These are phyloP conservation scores for Punica granatum DNA, from an alignment of 345 rosid genomes.

Conservation along the genomic window DNA sequence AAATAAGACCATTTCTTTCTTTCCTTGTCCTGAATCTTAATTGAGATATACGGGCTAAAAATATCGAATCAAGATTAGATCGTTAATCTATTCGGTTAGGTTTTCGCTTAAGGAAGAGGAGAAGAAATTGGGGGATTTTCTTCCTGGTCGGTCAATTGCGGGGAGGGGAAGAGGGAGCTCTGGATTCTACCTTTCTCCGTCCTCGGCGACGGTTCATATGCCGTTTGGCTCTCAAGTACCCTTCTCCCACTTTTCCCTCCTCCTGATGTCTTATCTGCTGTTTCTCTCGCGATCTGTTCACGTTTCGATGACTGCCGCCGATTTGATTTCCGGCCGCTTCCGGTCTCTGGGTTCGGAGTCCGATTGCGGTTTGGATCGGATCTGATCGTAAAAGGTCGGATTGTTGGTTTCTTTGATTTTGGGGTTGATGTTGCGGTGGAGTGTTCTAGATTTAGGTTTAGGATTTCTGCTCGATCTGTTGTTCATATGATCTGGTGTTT, in stretches of 20 bases:
- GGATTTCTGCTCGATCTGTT: too few species aligned
- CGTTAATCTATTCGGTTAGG: too few species aligned
- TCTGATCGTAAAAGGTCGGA: neutral
- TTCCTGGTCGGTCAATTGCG: too few species aligned
- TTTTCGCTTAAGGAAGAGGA: too few species aligned
- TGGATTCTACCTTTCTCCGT: slow-evolving; percentile 66
- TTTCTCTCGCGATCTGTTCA: neutral
- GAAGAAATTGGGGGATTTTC: neutral
- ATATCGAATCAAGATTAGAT: too few species aligned
- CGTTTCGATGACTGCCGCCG: neutral
- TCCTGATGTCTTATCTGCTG: neutral
- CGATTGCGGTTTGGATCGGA: neutral
- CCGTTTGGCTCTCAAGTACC: slow-evolving; percentile 64
- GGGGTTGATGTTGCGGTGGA: neutral
- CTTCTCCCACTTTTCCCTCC: neutral
- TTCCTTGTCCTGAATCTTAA: too few species aligned
- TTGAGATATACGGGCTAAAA: too few species aligned
- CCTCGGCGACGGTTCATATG: slow-evolving; percentile 73
- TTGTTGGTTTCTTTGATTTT: neutral
- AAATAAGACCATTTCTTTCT: too few species aligned
- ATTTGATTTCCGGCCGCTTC: neutral
- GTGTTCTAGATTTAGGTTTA: neutral
- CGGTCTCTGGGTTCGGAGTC: neutral
- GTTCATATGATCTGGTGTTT: too few species aligned
- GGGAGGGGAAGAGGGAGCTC: slow-evolving; percentile 22